Percentiles rank a stretch among this genome's conserved stretches.
phyloP scores from a whole-genome alignment of 805 yeast genomes.

The Myxozyma kluyveri region DNA sequence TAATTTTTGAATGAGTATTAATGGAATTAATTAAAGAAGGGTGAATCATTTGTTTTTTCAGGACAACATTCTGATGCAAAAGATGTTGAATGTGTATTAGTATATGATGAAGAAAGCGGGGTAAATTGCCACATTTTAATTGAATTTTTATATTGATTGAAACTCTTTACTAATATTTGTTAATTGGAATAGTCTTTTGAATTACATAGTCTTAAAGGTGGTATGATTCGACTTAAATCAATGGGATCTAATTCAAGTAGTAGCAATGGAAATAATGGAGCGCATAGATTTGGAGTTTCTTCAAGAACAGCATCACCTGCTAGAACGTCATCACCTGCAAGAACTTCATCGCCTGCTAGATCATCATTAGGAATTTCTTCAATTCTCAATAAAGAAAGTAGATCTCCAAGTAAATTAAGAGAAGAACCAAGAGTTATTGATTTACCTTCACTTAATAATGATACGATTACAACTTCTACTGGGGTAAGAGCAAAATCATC shows the following conservation, averaged over 20 bases:
- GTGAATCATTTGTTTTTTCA: conserved; percentile 22
- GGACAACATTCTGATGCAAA: conserved; percentile 24
- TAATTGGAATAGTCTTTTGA: conserved; percentile 14
- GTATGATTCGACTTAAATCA: conserved; percentile 21
- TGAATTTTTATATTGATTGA: background rate
- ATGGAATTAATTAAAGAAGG: background rate
- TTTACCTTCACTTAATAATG: conserved; percentile 12
- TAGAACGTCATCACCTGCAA: too few relatives aligned
- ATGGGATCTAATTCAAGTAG: too few relatives aligned
- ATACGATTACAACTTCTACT: background rate
- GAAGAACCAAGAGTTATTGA: conserved; percentile 13
- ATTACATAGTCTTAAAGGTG: conserved; percentile 13
- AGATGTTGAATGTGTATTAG: conserved; percentile 27
- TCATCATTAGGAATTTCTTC: too few relatives aligned
- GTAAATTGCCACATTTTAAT: conserved; percentile 11
- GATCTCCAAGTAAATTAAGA: background rate
- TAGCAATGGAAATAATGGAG: too few relatives aligned
- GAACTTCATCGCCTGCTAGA: too few relatives aligned
- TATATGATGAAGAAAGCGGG: conserved; percentile 25
- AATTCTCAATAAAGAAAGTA: too few relatives aligned
- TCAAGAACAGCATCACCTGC: conserved; percentile 8
- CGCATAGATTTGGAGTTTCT: conserved; percentile 5
- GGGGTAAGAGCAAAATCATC: too few relatives aligned
- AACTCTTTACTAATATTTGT: background rate
- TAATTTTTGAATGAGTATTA: too few relatives aligned